Conservation (phyloP, 768 basidiomycete genomes). For the Agrocybe chaxingu region DNA sequence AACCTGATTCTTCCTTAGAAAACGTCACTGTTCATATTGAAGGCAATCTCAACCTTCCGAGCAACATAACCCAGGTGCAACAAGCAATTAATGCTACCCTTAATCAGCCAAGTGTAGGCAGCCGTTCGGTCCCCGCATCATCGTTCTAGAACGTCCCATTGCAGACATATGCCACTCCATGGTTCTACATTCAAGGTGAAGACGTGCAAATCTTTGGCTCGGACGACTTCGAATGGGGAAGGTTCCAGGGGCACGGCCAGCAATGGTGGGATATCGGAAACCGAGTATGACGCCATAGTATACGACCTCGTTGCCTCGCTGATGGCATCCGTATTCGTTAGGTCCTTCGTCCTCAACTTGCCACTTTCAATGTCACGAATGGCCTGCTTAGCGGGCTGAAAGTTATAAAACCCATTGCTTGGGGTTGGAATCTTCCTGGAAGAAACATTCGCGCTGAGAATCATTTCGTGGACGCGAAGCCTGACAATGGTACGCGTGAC, state of each 20-base stretch:
- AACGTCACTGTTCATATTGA: constrained; percentile 39
- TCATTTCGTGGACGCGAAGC: constrained; percentile 38
- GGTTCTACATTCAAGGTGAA: constrained; percentile 42
- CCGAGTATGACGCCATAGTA: constrained; percentile 23
- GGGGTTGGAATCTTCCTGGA: constrained; percentile 43
- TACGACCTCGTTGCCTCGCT: neutral
- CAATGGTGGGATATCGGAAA: constrained; percentile 49
- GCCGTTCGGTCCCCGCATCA: neutral
- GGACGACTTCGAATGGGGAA: constrained; percentile 34
- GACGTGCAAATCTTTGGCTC: constrained; percentile 40
- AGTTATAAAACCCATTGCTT: constrained; percentile 48
- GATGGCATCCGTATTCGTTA: constrained; percentile 4
- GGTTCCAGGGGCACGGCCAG: constrained; percentile 45
- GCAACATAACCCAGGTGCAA: constrained; percentile 40
- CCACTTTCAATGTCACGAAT: constrained; percentile 44
- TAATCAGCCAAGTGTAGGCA: constrained; percentile 34
- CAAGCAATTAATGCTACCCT: constrained; percentile 31
- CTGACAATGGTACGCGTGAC: constrained; percentile 35
- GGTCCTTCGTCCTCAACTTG: constrained; percentile 43
- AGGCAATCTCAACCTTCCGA: constrained; percentile 42
- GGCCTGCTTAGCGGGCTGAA: constrained; percentile 33
- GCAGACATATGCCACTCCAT: constrained; percentile 39
- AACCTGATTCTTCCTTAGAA: constrained; percentile 14
- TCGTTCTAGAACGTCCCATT: neutral
- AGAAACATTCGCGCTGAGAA: constrained; percentile 35